Evolutionary conservation across 805 yeast genomes (phyloP).

Genomic region (Barnettozyma salicaria): DNA sequence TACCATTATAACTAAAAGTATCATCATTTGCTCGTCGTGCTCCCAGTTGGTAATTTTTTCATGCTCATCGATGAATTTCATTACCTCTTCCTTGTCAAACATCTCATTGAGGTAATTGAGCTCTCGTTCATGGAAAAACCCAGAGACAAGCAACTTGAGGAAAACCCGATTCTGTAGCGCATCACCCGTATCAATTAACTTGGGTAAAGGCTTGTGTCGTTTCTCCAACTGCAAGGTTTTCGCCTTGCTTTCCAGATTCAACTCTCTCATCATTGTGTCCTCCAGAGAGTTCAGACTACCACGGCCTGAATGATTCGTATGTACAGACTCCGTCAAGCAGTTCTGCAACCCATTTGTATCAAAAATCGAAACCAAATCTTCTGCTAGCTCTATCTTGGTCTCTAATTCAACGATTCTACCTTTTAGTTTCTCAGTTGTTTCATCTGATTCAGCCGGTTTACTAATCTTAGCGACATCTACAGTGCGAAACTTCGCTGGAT

Average conservation of each 20-base stretch:
- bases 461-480: constrained; percentile 14
- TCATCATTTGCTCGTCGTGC: constrained; percentile 21
- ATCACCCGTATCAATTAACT: constrained; percentile 4
- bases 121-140: constrained; percentile 14
- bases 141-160: constrained; percentile 9
- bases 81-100: constrained; percentile 13
- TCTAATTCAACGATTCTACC: constrained; percentile 18
- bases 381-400: constrained; percentile 12
- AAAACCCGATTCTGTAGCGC: constrained; percentile 8
- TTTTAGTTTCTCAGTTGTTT: constrained; percentile 3
- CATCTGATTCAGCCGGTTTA: not conserved
- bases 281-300: constrained; percentile 15
- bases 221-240: not conserved
- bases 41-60: constrained; percentile 7
- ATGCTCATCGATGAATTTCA: constrained; percentile 12
- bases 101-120: constrained; percentile 15
- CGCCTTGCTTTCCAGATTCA: not conserved
- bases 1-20: constrained; percentile 15
- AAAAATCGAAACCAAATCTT: constrained; percentile 23
- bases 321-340: too few relatives aligned
- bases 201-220: constrained; percentile 13
- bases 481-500: constrained; percentile 23
- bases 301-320: constrained; percentile 15
- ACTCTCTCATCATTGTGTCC: constrained; percentile 3
- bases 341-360: constrained; percentile 20